These are phyloP conservation scores for Cercospora sp. DNA, from an alignment of 2,329 filamentous ascomycete species.

Conservation along the genomic window DNA sequence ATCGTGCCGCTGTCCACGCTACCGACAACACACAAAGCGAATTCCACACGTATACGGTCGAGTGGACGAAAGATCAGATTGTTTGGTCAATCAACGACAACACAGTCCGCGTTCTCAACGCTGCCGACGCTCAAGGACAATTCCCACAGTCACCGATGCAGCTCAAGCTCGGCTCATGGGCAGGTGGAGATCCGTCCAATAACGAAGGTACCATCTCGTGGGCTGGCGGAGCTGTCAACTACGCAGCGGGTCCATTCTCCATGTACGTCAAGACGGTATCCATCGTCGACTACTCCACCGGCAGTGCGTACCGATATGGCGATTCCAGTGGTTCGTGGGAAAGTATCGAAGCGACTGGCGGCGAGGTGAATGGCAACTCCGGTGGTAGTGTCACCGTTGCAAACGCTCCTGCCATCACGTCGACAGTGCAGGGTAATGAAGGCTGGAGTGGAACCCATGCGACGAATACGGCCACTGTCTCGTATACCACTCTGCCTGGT, in stretches of 20 bases:
- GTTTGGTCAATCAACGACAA: slow-evolving; percentile 81
- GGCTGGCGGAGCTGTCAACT: slow-evolving; percentile 85
- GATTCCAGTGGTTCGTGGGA: slow-evolving; percentile 76
- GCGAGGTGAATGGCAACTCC: slow-evolving; percentile 61
- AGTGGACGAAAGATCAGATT: slow-evolving; percentile 85
- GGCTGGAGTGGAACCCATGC: slow-evolving; percentile 64
- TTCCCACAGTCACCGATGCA: slow-evolving; percentile 97
- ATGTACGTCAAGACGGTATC: slow-evolving; percentile 78
- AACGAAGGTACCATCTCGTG: slow-evolving; percentile 79
- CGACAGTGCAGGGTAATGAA: slow-evolving; percentile 61
- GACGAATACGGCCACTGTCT: slow-evolving; percentile 41
- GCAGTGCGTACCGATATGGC: slow-evolving; percentile 77
- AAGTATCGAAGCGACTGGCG: slow-evolving; percentile 79
- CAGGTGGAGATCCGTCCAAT: slow-evolving; percentile 83
- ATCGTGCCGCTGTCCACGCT: slow-evolving; percentile 79
- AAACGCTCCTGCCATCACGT: slow-evolving; percentile 62
- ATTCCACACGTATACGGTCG: slow-evolving; percentile 85
- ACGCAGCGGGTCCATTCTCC: slow-evolving; percentile 75
- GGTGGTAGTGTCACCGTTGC: slow-evolving; percentile 55
- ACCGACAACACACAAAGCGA: slow-evolving; percentile 66
- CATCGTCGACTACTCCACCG: slow-evolving; percentile 91
- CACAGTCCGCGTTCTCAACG: slow-evolving; percentile 72
- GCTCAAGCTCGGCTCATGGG: slow-evolving; percentile 88
- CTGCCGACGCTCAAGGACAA: slow-evolving; percentile 68
- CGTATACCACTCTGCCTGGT: slow-evolving; percentile 52